Base-by-base conservation (phyloP, 1,284 basidiomycete genomes). In the Cryptococcus neoformans region DNA sequence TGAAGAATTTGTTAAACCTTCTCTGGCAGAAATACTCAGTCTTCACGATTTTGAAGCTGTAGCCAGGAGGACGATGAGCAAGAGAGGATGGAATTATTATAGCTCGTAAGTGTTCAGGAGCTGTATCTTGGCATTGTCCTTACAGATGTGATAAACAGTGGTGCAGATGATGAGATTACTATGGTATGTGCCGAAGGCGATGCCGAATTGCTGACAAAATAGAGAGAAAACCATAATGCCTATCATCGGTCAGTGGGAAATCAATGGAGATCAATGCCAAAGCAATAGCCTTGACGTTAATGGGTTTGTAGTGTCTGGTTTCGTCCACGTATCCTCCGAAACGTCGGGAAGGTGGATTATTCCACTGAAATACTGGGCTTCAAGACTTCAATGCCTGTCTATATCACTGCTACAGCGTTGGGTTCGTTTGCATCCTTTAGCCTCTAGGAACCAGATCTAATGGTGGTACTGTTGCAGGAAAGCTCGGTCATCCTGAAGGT, bases 401-500 rank as follows among this genome's bases (percentile, higher is more conserved):
- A 94, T 73, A 90, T 87, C 55, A 72, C 74, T 14, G 71, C 71
- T 3, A 72, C 71, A 4, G 73, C 72, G 8, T 62, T 74, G 16
- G 70, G 61, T 66, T 11, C 44, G 62, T 45, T 3, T 12, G 11
- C 38, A 11, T 36, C 28, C 6, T 36, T 17, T 53, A 42, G 0
- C 6, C 34, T 3, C 28, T 10, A 39, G 28, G n/a, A 37, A 42
- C 16, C 12, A 12, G 14, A 14, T 17, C 40, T 14, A 56, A 28
- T 16, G 46, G 17, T 47, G 9, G 34, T 4, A 9, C 21, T 8
- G 10, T 12, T 42, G 87, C 87, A 28, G 93, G 93, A 37, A 96
- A 95, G 79, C 86, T 98, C 2, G 94, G 91, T 5, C 93, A 96
- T 69, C 90, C 92, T 0, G 90, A 94, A 56, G 93, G 93, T 16